Base-by-base conservation (phyloP, 2,329 filamentous ascomycete species). In the Ceratocystis variospora region DNA sequence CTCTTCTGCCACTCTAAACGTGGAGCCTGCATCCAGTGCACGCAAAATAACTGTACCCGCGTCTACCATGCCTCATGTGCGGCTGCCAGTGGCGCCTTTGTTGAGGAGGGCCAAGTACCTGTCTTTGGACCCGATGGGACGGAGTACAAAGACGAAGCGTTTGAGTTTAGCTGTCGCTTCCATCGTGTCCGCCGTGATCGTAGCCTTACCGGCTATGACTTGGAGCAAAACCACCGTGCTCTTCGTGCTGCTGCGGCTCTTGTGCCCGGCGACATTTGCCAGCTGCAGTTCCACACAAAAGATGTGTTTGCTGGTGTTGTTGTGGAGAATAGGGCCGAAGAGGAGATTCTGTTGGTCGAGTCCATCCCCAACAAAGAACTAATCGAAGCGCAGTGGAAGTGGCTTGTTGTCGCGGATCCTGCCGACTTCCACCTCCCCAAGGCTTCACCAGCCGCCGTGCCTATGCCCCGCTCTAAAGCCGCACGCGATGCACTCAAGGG, bases 21-120 rank as follows among this genome's bases (percentile, higher is more conserved):
- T 67, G 94, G 94, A n/a, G 90, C 90, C 17, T 96, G 93, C 76
- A 95, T 99, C 77, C 93, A 97, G 75, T 99, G 94, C 76, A 95
- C 90, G 0, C 87, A 90, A 71, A 93, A 92, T 78, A 97, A 96
- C 74, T 99, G 94, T 72, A 88, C 90, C 3, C 82, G 94, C 69
- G 88, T 93, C 7, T 99, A 96, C 76, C 94, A 99, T 74, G 89
- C 93, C 17, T 97, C 92, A 1, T 99, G 94, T 74, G 94, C 94
- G 2, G 87, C 91, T 6, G 87, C 93, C 25, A 93, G 92, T 45
- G 94, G 94, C 66, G 91, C 96, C 1, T 89, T 96, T 73, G 86
- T 96, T 62, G 93, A 99, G 73, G 85, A 90, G 71, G 89, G 89
- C 37, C 85, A 90, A 45, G 86, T 96, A 37, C 89, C 90, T 0